Percentiles rank a stretch among this genome's conserved stretches.
These are phyloP conservation scores for Xylariaceae sp. DNA, from an alignment of 2,329 filamentous ascomycete genomes.

Conservation along the genomic window DNA sequence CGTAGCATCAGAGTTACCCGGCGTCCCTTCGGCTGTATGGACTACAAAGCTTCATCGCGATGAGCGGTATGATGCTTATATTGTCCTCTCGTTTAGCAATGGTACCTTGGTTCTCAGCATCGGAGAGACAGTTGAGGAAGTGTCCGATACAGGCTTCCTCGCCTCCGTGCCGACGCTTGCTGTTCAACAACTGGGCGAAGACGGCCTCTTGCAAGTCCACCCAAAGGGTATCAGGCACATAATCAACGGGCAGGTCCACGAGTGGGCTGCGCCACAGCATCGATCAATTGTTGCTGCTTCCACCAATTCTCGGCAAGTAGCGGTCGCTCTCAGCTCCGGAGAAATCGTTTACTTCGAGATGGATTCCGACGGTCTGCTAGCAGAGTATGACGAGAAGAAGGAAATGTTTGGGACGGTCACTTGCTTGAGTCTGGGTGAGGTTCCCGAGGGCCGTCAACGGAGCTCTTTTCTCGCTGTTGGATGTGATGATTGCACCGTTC, in stretches of 20 bases:
- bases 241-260: constrained; percentile 68
- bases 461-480: constrained; percentile 94
- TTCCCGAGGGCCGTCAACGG: constrained; percentile 80
- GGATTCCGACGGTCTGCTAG: constrained; percentile 81
- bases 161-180: constrained; percentile 83
- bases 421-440: constrained; percentile 85
- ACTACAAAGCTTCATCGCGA: constrained; percentile 77
- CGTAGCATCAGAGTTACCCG: constrained; percentile 85
- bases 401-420: constrained; percentile 95
- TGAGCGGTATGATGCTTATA: constrained; percentile 88
- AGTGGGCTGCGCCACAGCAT: constrained; percentile 91
- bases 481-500: constrained; percentile 92
- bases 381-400: constrained; percentile 90
- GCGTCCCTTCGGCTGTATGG: constrained; percentile 88
- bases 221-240: constrained; percentile 95
- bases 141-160: constrained; percentile 87
- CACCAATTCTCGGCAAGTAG: constrained; percentile 88
- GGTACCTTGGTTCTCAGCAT: constrained; percentile 89
- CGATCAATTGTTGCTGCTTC: constrained; percentile 91
- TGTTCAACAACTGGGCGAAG: constrained; percentile 88
- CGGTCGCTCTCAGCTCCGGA: constrained; percentile 86
- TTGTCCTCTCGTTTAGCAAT: constrained; percentile 88
- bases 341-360: constrained; percentile 99
- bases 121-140: constrained; percentile 93
- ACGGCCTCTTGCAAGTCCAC: constrained; percentile 88